Evolutionary conservation across 2,329 filamentous ascomycete genomes (phyloP).

Genomic region (Dactylellina sp.): DNA sequence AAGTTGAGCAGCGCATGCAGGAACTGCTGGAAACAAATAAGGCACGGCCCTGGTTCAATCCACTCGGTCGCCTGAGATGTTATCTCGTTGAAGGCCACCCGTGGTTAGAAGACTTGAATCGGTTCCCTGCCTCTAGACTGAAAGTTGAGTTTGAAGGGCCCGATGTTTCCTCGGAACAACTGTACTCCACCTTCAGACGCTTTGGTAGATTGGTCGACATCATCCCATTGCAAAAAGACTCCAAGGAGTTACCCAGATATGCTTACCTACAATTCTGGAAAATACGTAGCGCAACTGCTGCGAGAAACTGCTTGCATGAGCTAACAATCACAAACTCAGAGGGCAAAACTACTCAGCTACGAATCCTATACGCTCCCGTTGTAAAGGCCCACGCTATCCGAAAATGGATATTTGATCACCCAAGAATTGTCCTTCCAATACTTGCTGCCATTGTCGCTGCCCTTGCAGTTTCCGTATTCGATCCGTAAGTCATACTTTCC

Average conservation of each 20-base stretch:
- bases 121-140: slow-evolving; percentile 79
- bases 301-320: slow-evolving; percentile 91
- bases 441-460: slow-evolving; percentile 83
- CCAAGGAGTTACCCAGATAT: slow-evolving; percentile 83
- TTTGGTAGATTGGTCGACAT: slow-evolving; percentile 95
- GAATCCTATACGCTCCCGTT: slow-evolving; percentile 84
- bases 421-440: slow-evolving; percentile 85
- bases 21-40: slow-evolving; percentile 75
- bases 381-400: slow-evolving; percentile 82
- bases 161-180: slow-evolving; percentile 84
- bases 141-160: slow-evolving; percentile 85
- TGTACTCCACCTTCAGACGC: slow-evolving; percentile 86
- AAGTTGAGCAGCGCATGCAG: slow-evolving; percentile 73
- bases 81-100: slow-evolving; percentile 83
- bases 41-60: slow-evolving; percentile 90
- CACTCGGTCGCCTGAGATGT: slow-evolving; percentile 77
- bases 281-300: slow-evolving; percentile 82
- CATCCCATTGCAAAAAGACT: slow-evolving; percentile 81
- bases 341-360: slow-evolving; percentile 74
- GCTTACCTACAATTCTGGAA: slow-evolving; percentile 81
- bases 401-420: slow-evolving; percentile 88
- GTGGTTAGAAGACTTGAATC: slow-evolving; percentile 92
- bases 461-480: slow-evolving; percentile 87
- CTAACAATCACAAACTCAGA: slow-evolving; percentile 75
- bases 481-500: slow-evolving; percentile 70